These are phyloP conservation scores for Abelmoschus esculentus DNA, from an alignment of 345 rosid species.

Conservation along the genomic window DNA sequence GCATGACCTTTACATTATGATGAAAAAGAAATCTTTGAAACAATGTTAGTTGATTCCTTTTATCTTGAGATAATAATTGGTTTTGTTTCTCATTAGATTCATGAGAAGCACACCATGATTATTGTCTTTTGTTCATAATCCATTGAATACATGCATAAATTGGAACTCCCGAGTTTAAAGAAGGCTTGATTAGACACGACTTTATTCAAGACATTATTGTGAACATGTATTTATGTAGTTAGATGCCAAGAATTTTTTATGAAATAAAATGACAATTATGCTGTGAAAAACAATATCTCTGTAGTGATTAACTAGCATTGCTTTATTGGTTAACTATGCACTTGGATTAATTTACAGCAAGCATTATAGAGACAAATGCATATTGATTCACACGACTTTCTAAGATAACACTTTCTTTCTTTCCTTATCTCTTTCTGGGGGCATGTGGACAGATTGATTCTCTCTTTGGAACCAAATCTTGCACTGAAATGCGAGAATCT, in stretches of 20 bases:
- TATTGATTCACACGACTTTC: neutral
- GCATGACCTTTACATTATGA: constrained; percentile 1
- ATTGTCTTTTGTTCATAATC: neutral
- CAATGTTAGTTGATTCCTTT: neutral
- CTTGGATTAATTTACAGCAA: neutral
- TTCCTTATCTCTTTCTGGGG: neutral
- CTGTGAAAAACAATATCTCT: neutral
- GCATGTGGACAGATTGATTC: constrained; percentile 41
- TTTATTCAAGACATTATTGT: neutral
- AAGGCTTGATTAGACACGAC: neutral
- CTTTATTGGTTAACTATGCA: neutral
- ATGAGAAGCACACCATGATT: neutral
- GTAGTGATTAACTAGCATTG: neutral
- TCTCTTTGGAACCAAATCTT: constrained; percentile 59
- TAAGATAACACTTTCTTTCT: neutral
- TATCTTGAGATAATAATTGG: neutral
- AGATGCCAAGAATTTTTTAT: neutral
- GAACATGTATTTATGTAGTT: neutral
- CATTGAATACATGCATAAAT: neutral
- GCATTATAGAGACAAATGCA: neutral
- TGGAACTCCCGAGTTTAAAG: neutral
- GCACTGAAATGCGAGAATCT: constrained; percentile 73
- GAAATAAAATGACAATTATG: neutral
- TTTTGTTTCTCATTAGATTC: neutral
- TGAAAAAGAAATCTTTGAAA: neutral